phyloP scores from a whole-genome alignment of 2,329 filamentous ascomycete species.

The Rhytidhysteron rufulum region DNA sequence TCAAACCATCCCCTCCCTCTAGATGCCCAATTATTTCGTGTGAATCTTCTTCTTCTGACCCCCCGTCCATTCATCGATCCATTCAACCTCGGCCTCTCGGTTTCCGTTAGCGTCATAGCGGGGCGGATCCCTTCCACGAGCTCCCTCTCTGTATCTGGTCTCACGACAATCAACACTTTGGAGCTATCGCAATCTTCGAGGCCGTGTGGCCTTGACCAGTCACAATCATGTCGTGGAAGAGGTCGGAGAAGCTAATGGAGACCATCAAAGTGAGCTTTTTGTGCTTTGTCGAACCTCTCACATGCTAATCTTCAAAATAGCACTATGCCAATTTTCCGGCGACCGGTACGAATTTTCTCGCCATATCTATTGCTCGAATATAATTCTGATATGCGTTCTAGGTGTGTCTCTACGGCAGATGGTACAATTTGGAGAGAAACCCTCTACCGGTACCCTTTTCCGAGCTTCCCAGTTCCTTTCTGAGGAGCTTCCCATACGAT shows the following conservation, averaged over 20 bases:
- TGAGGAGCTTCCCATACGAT: slow-evolving; percentile 93
- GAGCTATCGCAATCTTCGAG: slow-evolving; percentile 25
- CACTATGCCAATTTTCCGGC: slow-evolving; percentile 97
- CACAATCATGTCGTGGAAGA: slow-evolving; percentile 84
- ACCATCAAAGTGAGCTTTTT: slow-evolving; percentile 66
- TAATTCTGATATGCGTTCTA: slow-evolving; percentile 8
- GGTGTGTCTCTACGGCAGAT: slow-evolving; percentile 83
- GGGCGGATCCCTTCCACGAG: slow-evolving; percentile 19
- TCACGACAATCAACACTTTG: slow-evolving; percentile 21
- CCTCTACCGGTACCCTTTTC: slow-evolving; percentile 88
- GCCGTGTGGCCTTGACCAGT: slow-evolving; percentile 33
- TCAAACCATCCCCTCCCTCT: too few relatives aligned
- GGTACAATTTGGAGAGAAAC: slow-evolving; percentile 96
- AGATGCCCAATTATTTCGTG: neutral
- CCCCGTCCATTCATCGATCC: slow-evolving; percentile 3
- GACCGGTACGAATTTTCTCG: slow-evolving; percentile 85
- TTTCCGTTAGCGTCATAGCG: slow-evolving; percentile 30
- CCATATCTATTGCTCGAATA: too few relatives aligned
- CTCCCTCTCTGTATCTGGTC: slow-evolving; percentile 7
- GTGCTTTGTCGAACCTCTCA: slow-evolving; percentile 1
- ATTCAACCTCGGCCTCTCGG: slow-evolving; percentile 25
- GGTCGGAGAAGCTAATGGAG: slow-evolving; percentile 85
- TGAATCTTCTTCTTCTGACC: neutral
- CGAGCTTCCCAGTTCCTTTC: slow-evolving; percentile 97
- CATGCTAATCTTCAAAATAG: slow-evolving; percentile 25